A percentile compares a stretch with the other conserved stretches of the same genome.
Evolutionary conservation across 2,329 filamentous ascomycete genomes (phyloP).

Genomic region (Alternaria gansuensis): DNA sequence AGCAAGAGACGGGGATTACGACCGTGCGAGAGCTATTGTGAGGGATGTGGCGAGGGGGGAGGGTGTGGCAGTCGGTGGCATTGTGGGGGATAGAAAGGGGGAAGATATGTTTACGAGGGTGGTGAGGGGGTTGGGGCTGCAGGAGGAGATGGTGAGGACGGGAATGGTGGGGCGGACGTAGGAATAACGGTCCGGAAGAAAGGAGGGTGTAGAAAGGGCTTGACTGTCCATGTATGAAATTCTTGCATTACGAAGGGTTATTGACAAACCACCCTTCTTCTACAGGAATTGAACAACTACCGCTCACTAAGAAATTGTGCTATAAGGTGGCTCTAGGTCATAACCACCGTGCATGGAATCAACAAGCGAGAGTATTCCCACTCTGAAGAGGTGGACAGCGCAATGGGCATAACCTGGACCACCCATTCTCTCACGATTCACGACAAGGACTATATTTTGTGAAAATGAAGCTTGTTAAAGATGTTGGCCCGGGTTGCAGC

Average conservation of each 20-base stretch:
- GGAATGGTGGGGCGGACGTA: neutral
- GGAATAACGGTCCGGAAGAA: neutral
- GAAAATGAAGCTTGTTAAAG: neutral
- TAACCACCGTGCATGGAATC: neutral
- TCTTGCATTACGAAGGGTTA: neutral
- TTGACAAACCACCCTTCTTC: neutral
- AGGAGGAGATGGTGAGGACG: slow-evolving; percentile 10
- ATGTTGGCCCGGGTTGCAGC: neutral
- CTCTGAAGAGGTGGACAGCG: neutral
- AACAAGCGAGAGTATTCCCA: neutral
- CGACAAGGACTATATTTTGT: neutral
- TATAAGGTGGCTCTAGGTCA: neutral
- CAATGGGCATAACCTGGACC: neutral
- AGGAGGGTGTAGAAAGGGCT: neutral
- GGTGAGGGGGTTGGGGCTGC: slow-evolving; percentile 24
- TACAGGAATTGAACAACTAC: neutral
- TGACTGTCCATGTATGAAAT: neutral
- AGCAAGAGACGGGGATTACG: slow-evolving; percentile 48
- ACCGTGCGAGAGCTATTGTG: slow-evolving; percentile 48
- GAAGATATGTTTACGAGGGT: slow-evolving; percentile 31
- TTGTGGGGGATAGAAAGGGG: slow-evolving; percentile 25
- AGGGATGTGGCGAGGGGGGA: slow-evolving; percentile 48
- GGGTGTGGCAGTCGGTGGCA: slow-evolving; percentile 40
- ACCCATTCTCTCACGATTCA: neutral
- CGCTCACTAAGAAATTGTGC: neutral